Percentiles rank a stretch among this genome's conserved stretches.
These are phyloP conservation scores for Pistacia vera DNA, from an alignment of 345 rosid genomes.

Conservation along the genomic window DNA sequence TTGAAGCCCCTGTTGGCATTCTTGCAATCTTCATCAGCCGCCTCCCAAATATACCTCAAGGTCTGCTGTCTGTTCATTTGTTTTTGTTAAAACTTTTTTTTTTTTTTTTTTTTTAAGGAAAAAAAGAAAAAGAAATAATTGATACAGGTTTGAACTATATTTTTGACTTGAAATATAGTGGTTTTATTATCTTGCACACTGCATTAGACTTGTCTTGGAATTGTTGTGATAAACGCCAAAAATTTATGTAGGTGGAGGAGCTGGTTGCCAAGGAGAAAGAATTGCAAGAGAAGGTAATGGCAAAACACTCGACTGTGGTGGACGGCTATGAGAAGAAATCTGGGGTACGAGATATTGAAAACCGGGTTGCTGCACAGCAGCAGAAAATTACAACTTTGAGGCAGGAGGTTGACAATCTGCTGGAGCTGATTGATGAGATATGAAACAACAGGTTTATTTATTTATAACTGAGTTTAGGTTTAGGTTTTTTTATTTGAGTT, in stretches of 20 bases:
- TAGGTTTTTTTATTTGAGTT: not conserved
- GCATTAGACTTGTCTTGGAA: constrained; percentile 1
- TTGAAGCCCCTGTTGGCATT: constrained; percentile 55
- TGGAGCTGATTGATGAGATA: constrained; percentile 78
- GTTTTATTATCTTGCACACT: not conserved
- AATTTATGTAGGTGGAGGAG: constrained; percentile 71
- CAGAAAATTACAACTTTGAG: constrained; percentile 66
- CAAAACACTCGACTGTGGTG: constrained; percentile 63
- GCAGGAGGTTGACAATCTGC: constrained; percentile 87
- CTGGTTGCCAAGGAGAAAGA: constrained; percentile 82
- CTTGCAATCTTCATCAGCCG: constrained; percentile 73
- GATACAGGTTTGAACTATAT: not conserved
- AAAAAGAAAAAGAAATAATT: no score
- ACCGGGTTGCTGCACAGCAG: constrained; percentile 67
- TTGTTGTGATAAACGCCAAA: not conserved
- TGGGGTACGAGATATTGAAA: constrained; percentile 71
- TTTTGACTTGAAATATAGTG: not conserved
- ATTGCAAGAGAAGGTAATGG: constrained; percentile 76
- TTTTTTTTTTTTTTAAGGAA: not conserved
- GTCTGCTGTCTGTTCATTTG: constrained; percentile 29
- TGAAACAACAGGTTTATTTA: constrained; percentile 16
- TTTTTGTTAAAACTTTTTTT: constrained; percentile 12
- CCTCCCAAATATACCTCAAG: constrained; percentile 78
- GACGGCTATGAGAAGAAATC: constrained; percentile 73
- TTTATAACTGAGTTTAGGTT: not conserved